These are phyloP conservation scores for Exobasidium rhododendri DNA, from an alignment of 1,284 basidiomycete species.

Conservation along the genomic window DNA sequence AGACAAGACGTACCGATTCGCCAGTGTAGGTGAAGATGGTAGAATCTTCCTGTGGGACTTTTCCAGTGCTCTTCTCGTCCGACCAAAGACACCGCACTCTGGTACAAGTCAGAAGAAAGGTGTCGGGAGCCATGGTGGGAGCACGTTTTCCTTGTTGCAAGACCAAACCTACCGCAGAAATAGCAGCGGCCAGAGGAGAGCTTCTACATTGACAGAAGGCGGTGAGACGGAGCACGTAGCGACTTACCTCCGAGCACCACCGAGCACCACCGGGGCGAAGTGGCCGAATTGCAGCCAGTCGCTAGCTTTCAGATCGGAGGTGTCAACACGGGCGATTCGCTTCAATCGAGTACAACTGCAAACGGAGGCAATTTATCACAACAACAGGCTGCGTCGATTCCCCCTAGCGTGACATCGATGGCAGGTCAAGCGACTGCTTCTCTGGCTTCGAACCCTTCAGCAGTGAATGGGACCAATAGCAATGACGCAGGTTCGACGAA, in stretches of 20 bases:
- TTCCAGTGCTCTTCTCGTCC: conserved; percentile 34
- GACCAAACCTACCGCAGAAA: conserved; percentile 4
- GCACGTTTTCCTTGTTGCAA: conserved; percentile 3
- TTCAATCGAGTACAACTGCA: background rate
- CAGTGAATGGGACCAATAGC: background rate
- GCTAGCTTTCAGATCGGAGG: conserved; percentile 4
- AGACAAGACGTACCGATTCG: conserved; percentile 43
- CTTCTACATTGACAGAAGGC: background rate
- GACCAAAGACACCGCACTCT: conserved; percentile 31
- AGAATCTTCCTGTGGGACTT: conserved; percentile 50
- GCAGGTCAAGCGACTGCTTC: background rate
- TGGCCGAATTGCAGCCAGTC: conserved; percentile 15
- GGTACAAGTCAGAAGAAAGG: conserved; percentile 3
- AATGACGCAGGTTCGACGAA: background rate
- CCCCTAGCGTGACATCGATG: too few species aligned
- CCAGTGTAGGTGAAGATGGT: conserved; percentile 48
- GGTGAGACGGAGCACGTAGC: background rate
- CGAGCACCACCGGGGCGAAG: conserved; percentile 14
- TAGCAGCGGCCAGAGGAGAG: background rate
- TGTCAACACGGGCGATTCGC: background rate
- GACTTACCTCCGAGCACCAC: background rate
- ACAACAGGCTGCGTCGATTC: background rate
- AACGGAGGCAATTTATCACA: background rate
- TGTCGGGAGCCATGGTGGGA: background rate
- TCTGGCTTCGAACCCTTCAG: background rate